Base-by-base conservation (phyloP, 1,284 basidiomycete species). In the Fomitopsis schrenkii region DNA sequence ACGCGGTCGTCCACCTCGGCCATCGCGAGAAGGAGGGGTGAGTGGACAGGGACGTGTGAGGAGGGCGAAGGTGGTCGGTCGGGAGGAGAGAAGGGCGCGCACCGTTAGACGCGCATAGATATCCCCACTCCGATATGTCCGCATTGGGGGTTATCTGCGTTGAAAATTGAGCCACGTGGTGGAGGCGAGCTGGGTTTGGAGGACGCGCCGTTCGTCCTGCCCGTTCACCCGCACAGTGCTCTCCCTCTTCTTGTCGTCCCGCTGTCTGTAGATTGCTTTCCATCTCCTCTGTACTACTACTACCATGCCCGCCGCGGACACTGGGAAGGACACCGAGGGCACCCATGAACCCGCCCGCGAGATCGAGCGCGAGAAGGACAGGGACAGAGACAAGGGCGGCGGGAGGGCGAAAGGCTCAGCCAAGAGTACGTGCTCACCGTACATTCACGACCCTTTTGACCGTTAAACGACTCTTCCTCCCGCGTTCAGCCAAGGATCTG, bases 401-500 rank as follows among this genome's bases (percentile, higher is more conserved):
- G 64, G 67, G 55, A 78, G 74, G 64, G 50, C 70, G 48, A 77
- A 78, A 65, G 63, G 71, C 30, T 67, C 76, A 36, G 59, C 74
- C 28, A 79, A 79, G 72, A 68, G 77, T 77, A 67, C 63, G 75
- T 70, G 48, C 58, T 8, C 19, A 28, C 33, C 58, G 41, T 52
- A 30, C 38, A 60, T 30, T 50, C 30, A 44, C 40, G 30, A 7
- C 54, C 40, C 55, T 22, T 54, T 45, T n/a, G 42, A 48, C 59
- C 44, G 52, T 22, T 59, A 44, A 52, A 41, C 35, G 45, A 55
- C 38, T 38, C 19, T 26, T 44, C 19, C 30, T 28, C 45, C 35
- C 46, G 36, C 56, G 36, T 36, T 17, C 54, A 87, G 90, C 87
- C 57, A 94, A 95, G 74, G 94, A 95, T 72, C 84, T 98, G 59